Evolutionary conservation across 2,329 filamentous ascomycete species (phyloP).

Genomic region (Botrytis deweyae): DNA sequence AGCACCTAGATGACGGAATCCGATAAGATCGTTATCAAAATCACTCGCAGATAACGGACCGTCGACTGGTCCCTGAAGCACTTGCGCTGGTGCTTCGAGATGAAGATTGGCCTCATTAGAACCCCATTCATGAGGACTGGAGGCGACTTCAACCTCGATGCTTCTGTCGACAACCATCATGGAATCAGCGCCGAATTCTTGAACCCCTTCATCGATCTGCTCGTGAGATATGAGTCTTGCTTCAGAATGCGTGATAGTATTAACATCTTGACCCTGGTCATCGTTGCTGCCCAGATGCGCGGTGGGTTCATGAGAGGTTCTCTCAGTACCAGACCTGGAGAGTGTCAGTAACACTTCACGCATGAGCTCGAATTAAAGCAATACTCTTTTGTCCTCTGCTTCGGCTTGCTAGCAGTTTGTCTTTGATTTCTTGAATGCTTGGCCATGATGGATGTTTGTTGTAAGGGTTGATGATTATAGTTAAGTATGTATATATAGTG

Average conservation of each 20-base stretch:
- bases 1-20: not conserved
- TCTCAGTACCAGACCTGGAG: not conserved
- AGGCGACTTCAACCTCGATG: not conserved
- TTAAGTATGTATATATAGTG: not conserved
- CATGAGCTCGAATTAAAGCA: not conserved
- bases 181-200: too few relatives aligned
- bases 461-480: not conserved
- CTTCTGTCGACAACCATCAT: not conserved
- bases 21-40: not conserved
- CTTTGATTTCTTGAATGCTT: not conserved
- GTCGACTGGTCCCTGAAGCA: not conserved
- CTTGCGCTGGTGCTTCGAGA: not conserved
- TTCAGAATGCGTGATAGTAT: not conserved
- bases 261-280: not conserved
- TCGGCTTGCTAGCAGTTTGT: not conserved
- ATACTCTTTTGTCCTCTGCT: not conserved
- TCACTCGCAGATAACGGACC: not conserved
- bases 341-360: not conserved
- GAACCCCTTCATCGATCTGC: not conserved
- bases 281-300: not conserved
- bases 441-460: not conserved
- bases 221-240: not conserved
- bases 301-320: not conserved
- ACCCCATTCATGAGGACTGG: not conserved
- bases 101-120: not conserved